A percentile compares a stretch with the other conserved stretches of the same genome.
These are phyloP conservation scores for Leersia perrieri DNA, from an alignment of 176 grass and related monocot genomes.

Conservation along the genomic window DNA sequence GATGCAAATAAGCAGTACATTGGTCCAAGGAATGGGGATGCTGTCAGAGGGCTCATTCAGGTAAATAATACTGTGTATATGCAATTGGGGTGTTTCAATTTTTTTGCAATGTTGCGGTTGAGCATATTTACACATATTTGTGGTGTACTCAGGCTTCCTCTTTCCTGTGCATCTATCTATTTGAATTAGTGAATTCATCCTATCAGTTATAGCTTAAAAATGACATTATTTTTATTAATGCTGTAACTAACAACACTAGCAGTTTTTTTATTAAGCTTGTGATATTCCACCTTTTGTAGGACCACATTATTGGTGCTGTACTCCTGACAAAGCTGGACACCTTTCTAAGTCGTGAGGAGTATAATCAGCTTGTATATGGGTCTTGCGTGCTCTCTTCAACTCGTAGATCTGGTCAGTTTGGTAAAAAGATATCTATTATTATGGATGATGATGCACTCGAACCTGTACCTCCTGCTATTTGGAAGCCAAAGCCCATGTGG, in stretches of 20 bases:
- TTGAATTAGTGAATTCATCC: background rate
- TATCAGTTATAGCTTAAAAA: background rate
- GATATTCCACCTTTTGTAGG: constrained; percentile 46
- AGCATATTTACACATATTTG: background rate
- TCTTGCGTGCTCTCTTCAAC: constrained; percentile 55
- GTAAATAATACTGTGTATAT: constrained; percentile 32
- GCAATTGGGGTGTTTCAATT: background rate
- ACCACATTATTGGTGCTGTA: constrained; percentile 94
- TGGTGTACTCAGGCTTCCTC: background rate
- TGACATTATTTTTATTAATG: background rate
- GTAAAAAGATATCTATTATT: constrained; percentile 55
- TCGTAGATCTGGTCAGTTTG: constrained; percentile 27
- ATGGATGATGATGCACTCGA: constrained; percentile 45
- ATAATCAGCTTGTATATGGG: constrained; percentile 79
- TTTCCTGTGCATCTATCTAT: background rate
- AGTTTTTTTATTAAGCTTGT: background rate
- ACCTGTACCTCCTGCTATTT: constrained; percentile 61
- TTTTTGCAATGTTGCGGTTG: constrained; percentile 4
- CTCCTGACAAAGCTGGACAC: constrained; percentile 80
- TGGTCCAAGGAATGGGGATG: constrained; percentile 79
- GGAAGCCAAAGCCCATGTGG: constrained; percentile 69
- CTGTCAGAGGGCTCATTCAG: constrained; percentile 96
- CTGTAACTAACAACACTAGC: constrained; percentile 18
- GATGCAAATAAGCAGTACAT: constrained; percentile 95
- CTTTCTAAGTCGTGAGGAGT: constrained; percentile 81